Evolutionary conservation across 2,329 filamentous ascomycete genomes (phyloP).

Genomic region (Teratosphaeria nubilosa): DNA sequence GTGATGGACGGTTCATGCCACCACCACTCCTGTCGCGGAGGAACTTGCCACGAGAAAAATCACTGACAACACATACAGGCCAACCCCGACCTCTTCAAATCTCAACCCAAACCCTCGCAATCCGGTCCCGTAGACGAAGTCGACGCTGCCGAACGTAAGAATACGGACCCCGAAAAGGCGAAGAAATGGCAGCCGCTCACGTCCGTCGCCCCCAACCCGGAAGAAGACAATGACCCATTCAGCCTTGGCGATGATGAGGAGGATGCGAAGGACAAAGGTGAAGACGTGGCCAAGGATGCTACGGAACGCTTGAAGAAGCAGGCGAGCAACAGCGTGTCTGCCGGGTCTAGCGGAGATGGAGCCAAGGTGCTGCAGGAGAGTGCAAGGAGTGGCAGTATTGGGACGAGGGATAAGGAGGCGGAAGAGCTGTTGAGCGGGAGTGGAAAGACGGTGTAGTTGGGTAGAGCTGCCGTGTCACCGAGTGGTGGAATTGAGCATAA

Average conservation of each 20-base stretch:
- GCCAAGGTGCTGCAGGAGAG: slow-evolving; percentile 25
- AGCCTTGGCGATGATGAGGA: slow-evolving; percentile 94
- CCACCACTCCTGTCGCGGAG: no score
- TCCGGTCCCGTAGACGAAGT: slow-evolving; percentile 68
- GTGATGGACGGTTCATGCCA: not conserved
- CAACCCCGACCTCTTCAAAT: slow-evolving; percentile 74
- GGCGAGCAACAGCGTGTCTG: slow-evolving; percentile 43
- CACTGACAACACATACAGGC: slow-evolving; percentile 26
- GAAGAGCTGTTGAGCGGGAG: slow-evolving; percentile 32
- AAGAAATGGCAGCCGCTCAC: slow-evolving; percentile 98
- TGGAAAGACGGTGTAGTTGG: not conserved
- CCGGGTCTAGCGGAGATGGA: not conserved
- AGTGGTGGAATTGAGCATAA: no score
- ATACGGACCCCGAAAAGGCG: slow-evolving; percentile 44
- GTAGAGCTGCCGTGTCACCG: not conserved
- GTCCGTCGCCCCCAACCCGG: slow-evolving; percentile 67
- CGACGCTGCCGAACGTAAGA: slow-evolving; percentile 54
- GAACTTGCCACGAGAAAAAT: not conserved
- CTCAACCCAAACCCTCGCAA: slow-evolving; percentile 46
- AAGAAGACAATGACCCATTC: slow-evolving; percentile 89
- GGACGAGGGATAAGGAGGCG: slow-evolving; percentile 28
- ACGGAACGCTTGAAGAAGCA: slow-evolving; percentile 41
- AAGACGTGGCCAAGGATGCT: slow-evolving; percentile 47
- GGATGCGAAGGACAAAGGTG: slow-evolving; percentile 55
- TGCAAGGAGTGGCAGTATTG: slow-evolving; percentile 32